Evolutionary conservation across 1,284 basidiomycete genomes (phyloP), one percentile per base, ranked within the genome.

Genomic region (Pseudozyma tsukubaensis): DNA sequence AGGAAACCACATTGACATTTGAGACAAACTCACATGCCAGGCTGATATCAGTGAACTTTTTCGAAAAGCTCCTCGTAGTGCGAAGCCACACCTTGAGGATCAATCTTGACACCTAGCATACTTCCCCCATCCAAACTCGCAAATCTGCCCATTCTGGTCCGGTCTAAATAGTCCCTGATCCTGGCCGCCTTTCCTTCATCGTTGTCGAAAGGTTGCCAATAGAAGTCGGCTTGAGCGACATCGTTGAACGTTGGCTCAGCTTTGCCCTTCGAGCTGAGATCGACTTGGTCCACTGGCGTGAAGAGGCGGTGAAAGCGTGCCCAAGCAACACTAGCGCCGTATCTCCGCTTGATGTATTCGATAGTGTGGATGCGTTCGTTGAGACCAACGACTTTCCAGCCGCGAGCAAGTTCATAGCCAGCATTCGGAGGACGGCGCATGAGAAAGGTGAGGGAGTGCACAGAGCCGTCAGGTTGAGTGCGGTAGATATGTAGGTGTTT

Each of bases 261-360:
- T 4, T 29, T 37, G 0, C 35, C 29, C 13, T 45, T 13, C 10
- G 7, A 13, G 9, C 16, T 45, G 5, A 5, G 9, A 14, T 4
- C 24, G 13, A 21, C 35, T 39, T 50, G 14, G 8, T 59, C 12
- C 0, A 52, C 12, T 1, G 63, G 57, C 3, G 43, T 60, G 14
- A 60, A 67, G 9, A 39, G 19, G 13, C 35, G 34, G n/a, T 67
- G 58, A 13, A 67, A 67, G 4, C 64, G 19, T 11, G 58, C 57
- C 53, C 53, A 57, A 13, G 58, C 64, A 0, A 67, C 49, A 2
- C 51, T 40, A 10, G 18, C 1, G 1, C 64, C 64, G 12, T 67
- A 67, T 1, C 18, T 42, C 1, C 49, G 48, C 11, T 32, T 50
- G 3, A 67, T 49, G n/a, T 43, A 29, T 19, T 67, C 64, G 16